Evolutionary conservation across 116 monocot genomes (phyloP).

Genomic region (Dioscorea cayenensis): DNA sequence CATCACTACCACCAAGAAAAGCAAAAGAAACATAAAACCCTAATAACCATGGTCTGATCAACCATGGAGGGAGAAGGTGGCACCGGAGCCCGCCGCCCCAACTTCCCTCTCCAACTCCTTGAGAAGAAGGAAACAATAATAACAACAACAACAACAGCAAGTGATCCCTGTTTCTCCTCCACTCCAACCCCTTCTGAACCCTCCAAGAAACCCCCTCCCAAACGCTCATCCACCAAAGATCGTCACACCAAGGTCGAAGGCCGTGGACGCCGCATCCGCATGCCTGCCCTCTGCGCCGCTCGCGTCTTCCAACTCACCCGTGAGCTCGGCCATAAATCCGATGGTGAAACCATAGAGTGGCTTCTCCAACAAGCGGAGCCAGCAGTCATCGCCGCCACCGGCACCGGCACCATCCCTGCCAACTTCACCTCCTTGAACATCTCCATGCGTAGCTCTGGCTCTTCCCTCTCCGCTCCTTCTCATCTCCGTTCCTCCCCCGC

Average conservation of each 20-base stretch:
- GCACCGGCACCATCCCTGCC: constrained; percentile 75
- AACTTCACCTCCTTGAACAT: constrained; percentile 83
- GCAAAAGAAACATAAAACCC: not conserved
- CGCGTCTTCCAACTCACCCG: constrained; percentile 73
- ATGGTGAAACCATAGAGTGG: constrained; percentile 88
- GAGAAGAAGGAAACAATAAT: constrained; percentile 55
- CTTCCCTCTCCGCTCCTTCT: constrained; percentile 52
- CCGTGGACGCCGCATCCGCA: constrained; percentile 71
- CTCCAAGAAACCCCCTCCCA: constrained; percentile 3
- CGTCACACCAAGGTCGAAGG: constrained; percentile 84
- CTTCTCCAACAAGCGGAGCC: constrained; percentile 80
- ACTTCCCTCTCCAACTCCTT: constrained; percentile 75
- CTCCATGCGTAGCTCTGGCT: constrained; percentile 59
- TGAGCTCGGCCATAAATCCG: constrained; percentile 79
- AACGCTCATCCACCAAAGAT: constrained; percentile 67
- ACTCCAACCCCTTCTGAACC: not conserved
- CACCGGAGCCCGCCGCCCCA: constrained; percentile 40
- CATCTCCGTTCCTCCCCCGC: constrained; percentile 30
- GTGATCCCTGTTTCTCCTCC: not conserved
- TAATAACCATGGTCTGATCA: constrained; percentile 12
- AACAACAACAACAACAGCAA: too few relatives aligned
- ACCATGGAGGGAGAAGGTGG: constrained; percentile 47
- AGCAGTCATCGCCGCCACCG: constrained; percentile 71
- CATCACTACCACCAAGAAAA: not conserved
- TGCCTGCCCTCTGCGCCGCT: constrained; percentile 73